These are phyloP conservation scores for Lactifluus piperatus DNA, from an alignment of 768 basidiomycete genomes.

Conservation along the genomic window DNA sequence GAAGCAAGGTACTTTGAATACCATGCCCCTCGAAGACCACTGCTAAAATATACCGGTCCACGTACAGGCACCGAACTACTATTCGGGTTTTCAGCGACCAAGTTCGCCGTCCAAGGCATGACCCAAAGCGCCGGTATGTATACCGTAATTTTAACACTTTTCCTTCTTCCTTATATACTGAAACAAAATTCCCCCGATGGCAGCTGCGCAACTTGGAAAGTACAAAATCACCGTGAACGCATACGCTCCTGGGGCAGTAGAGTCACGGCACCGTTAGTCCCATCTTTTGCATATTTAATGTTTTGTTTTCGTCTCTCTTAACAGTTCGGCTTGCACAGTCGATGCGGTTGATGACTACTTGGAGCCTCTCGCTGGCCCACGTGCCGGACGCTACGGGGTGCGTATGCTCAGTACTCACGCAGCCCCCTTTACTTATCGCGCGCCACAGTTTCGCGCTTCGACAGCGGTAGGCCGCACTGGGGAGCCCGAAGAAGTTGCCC, in stretches of 20 bases:
- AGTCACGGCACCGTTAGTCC: constrained; percentile 17
- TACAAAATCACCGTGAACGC: constrained; percentile 23
- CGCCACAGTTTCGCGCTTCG: not conserved
- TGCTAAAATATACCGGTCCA: not conserved
- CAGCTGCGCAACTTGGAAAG: constrained; percentile 17
- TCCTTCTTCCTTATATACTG: not conserved
- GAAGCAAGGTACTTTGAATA: constrained; percentile 1
- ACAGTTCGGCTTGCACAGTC: not conserved
- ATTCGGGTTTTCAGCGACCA: constrained; percentile 17
- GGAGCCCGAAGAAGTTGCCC: constrained; percentile 15
- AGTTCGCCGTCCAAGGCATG: constrained; percentile 22
- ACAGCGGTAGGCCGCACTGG: constrained; percentile 1
- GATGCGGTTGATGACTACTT: not conserved
- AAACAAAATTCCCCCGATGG: not conserved
- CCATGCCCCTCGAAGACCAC: not conserved
- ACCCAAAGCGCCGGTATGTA: constrained; percentile 20
- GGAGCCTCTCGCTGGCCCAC: constrained; percentile 5
- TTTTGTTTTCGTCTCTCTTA: not conserved
- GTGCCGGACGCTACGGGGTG: not conserved
- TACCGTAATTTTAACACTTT: too few species aligned
- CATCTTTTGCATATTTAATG: not conserved
- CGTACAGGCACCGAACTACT: not conserved
- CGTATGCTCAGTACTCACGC: not conserved
- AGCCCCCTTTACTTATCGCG: not conserved
- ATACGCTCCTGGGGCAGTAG: constrained; percentile 20